Base-by-base conservation (phyloP, 2,329 filamentous ascomycete genomes). In the Hirsutella minnesotensis region DNA sequence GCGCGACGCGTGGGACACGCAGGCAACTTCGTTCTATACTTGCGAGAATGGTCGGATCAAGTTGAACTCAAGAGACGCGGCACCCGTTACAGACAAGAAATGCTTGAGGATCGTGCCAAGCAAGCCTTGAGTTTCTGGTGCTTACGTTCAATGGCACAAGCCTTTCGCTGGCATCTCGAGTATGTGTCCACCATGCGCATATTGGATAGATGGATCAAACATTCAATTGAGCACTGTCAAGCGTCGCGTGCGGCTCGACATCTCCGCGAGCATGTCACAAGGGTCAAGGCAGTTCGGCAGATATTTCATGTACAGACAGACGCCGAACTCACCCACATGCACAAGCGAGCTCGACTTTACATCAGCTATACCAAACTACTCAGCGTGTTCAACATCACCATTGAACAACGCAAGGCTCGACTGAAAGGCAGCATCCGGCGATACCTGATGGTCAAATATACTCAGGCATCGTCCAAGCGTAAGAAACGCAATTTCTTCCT, bases 371-470 rank as follows among this genome's bases (percentile, higher is more conserved):
- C 53, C 4, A 50, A 42, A 13, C 16, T 59, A 10, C 43, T 64
- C 16, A 49, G 49, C 8, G 44, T 56, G 8, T 51, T 64, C 27
- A 52, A 57, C 15, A 42, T 20, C 31, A 46, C 49, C 21, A 51
- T 56, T 7, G 51, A 50, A 33, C 51, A 44, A 10, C 56, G 53
- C 5, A 55, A 55, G 39, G 47, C 47, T 15, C 51, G 49, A 24
- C 53, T 56, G 22, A 61, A 56, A 41, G 42, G 53, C 10, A 45
- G 53, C 20, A 47, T 64, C 15, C 57, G 60, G 38, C 53, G 50
- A 16, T 55, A 60, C 45, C 51, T 64, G 13, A 63, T 59, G 59
- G 50, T 51, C 43, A 56, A 56, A 44, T 63, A 63, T 42, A 60
- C 59, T 3, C 51, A 63, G 44, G 51, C 55, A 20, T 64, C 59